Conservation (phyloP, 2,329 filamentous ascomycete genomes). For the Colletotrichum cereale region DNA sequence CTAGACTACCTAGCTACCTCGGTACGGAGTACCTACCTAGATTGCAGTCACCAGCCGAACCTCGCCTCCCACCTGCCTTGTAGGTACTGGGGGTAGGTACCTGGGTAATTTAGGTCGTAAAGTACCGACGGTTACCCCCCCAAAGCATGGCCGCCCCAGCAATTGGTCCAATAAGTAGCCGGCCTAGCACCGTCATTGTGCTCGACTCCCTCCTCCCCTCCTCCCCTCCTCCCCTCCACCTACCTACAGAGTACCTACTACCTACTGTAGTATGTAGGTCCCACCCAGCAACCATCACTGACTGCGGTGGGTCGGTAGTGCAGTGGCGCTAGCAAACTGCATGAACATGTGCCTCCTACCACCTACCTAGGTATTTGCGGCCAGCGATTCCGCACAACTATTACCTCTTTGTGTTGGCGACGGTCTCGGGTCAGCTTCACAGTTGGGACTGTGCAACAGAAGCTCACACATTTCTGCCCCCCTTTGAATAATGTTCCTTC, state of each 20-base stretch:
- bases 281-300: background rate
- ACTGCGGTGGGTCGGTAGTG: constrained; percentile 2
- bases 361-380: background rate
- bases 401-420: background rate
- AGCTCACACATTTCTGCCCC: background rate
- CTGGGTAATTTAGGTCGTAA: no score
- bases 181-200: background rate
- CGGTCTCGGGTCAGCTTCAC: constrained; percentile 17
- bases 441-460: constrained; percentile 5
- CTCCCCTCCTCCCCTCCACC: no score
- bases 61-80: constrained; percentile 25
- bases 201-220: background rate
- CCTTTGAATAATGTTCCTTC: background rate
- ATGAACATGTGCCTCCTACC: constrained; percentile 16
- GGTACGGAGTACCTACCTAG: no score
- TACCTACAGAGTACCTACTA: no score
- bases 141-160: constrained; percentile 7
- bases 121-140: background rate
- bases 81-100: background rate
- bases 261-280: no score
- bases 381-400: constrained; percentile 20
- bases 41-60: constrained; percentile 3
- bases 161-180: constrained; percentile 9
- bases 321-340: constrained; percentile 2
- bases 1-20: no score